Evolutionary conservation across 805 yeast species (phyloP), one percentile per base, ranked within the genome.

Genomic region (Myxozyma mucilagina): DNA sequence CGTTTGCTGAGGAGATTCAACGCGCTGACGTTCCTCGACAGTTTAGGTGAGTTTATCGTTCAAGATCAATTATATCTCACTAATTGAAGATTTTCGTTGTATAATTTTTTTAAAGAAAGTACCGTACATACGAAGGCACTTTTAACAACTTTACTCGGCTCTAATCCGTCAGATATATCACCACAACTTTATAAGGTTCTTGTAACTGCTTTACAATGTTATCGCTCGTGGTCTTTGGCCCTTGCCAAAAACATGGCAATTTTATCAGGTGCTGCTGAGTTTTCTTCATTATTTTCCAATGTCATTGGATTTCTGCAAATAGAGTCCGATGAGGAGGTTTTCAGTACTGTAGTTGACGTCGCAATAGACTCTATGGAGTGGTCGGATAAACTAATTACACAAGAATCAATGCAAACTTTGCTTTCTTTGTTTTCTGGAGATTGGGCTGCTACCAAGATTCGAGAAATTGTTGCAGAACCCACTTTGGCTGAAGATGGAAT

Each of bases 401-500:
- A 20, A 8, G 32, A 39, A 1, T 43, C 62, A 11, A 44, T 44
- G 55, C 45, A 45, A 7, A 29, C 24, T 7, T 36, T 63, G 31
- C 24, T 57, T 10, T 31, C 10, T 20, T 24, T 63, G 9, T 55
- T 65, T 38, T 24, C 64, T 10, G 60, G 61, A 1, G 55, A 36
- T 6, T 58, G 60, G 61, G 44, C 53, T 11, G 58, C 44, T 10
- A 41, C 50, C 2, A 53, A 52, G 18, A 74, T 74, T 38, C 82
- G 79, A n/a, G 53, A 72, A 3, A 49, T 79, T 4, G 44, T 67
- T 2, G 56, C 69, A 0, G 58, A 75, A 0, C 67, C 80, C 45
- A 70, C 77, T 41, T 72, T 75, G 18, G 78, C 76, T 50, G 74
- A 74, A 14, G 68, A 69, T 0, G 67, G 60, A 35, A 66, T 63